Evolutionary conservation across 768 basidiomycete species (phyloP), one percentile per base, ranked within the genome.

Genomic region (Boletus speciosus): DNA sequence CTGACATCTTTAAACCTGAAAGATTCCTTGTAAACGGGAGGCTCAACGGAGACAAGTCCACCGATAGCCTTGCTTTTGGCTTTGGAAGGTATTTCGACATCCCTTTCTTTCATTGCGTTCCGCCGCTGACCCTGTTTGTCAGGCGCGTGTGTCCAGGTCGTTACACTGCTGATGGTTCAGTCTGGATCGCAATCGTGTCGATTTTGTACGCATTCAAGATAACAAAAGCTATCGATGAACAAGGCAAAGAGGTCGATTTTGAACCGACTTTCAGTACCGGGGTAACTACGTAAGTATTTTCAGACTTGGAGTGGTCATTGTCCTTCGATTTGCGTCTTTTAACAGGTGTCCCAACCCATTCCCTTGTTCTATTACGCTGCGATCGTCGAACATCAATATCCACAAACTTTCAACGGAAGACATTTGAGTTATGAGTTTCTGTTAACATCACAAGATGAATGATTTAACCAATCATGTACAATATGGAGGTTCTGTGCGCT

Each of bases 71-170:
- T 15, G 35, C 29, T 34, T 67, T 57, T 42, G 60, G 63, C 15
- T 67, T 67, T 39, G 66, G 66, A 27, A 64, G 60, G 66, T 67
- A 49, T 46, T 14, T 31, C 23, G 12, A 6, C 19, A 10, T 36
- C 16, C 19, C 7, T 6, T 31, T 35, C 19, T 32, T 11, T n/a
- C 7, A 27, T 27, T 27, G 25, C 25, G 6, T 27, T 9, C 31
- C 7, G 29, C 35, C n/a, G 15, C 49, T 12, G 10, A 60, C 16
- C 11, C 34, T 37, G 40, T 15, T 51, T 6, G 8, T 35, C 44
- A 67, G 66, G 31, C 58, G 66, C 6, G 35, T 63, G 16, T 74
- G 73, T 48, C 68, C 73, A 11, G 73, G 74, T 8, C 58, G 61
- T 10, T 57, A 69, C 47, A 25, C 66, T n/a, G 72, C 72, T 3